Base-by-base conservation (phyloP, 140 eudicot species). In the Senecio squalidus region DNA sequence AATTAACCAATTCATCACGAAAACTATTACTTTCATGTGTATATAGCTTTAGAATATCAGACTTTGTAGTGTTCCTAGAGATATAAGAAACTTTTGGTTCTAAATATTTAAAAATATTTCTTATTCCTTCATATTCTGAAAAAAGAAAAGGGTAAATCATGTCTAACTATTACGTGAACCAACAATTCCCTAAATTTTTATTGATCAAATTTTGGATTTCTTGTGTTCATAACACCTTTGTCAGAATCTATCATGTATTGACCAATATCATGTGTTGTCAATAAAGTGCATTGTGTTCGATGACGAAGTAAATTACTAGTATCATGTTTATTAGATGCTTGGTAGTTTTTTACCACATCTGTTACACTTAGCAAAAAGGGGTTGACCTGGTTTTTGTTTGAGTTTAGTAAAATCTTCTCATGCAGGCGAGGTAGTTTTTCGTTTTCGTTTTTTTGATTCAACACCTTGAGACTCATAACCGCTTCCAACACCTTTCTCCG, bases 81-180 rank as follows among this genome's bases (percentile, higher is more conserved):
- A 58, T 3, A 58, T 20, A 1, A 58, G 48, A 1, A 21, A 22
- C 49, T 18, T 14, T 22, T 22, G 49, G 64, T 58, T 58, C 31
- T 21, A 58, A 36, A 22, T 58, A 58, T 22, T 38, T 23, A 9
- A 22, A 58, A 2, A 38, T 23, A 15, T 36, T 58, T 17, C 14
- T 21, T 1, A 36, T 21, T 21, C 64, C 61, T 20, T 55, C 8
- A 14, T 36, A 58, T 22, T 57, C 31, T 3, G 22, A 8, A 36
- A 57, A n/a, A 57, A 11, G 63, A 36, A 38, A 22, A 34, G 5
- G 48, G 63, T 3, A 58, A 23, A 36, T 58, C 64, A 58, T 58
- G 49, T n/a, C 49, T 36, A 21, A 38, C 13, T 17, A 22, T 22
- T 11, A 33, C 64, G 13, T 22, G 0, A 4, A 58, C 15, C 14